Evolutionary conservation across 2,329 filamentous ascomycete genomes (phyloP).

Genomic region (Ceratocystis smalleyi): DNA sequence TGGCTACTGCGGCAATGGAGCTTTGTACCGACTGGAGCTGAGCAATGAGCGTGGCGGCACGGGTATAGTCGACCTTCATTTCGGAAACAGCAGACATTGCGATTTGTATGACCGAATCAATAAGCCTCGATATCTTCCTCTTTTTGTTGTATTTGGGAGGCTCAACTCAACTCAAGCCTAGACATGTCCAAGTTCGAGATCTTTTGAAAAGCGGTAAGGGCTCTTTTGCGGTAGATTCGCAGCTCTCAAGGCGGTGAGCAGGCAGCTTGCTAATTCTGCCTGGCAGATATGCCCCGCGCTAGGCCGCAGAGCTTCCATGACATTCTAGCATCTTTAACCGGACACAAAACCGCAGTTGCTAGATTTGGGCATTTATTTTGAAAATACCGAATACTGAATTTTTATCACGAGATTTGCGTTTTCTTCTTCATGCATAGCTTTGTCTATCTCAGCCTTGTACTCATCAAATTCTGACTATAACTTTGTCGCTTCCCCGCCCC

Average conservation of each 20-base stretch:
- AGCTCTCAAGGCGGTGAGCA: slow-evolving; percentile 5
- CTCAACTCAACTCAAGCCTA: background rate
- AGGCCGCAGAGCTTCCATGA: background rate
- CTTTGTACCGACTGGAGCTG: slow-evolving; percentile 46
- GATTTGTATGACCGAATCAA: background rate
- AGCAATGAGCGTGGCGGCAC: slow-evolving; percentile 45
- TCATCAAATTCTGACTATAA: background rate
- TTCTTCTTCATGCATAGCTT: background rate
- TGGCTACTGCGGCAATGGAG: slow-evolving; percentile 39
- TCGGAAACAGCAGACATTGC: slow-evolving; percentile 21
- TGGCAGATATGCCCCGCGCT: slow-evolving; percentile 10
- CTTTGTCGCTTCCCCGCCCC: background rate
- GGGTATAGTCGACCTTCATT: slow-evolving; percentile 47
- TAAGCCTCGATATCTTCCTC: background rate
- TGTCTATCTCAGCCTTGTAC: background rate
- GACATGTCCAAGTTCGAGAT: background rate
- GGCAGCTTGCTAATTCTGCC: slow-evolving; percentile 2
- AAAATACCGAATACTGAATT: background rate
- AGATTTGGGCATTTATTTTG: background rate
- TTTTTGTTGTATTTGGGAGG: background rate
- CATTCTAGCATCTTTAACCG: background rate
- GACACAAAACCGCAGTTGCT: background rate
- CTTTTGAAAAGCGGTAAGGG: background rate
- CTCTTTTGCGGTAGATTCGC: background rate
- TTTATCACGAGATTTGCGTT: background rate